These are phyloP conservation scores for Chlamydomonas eustigma DNA, from an alignment of 139 green algal genomes.

Conservation along the genomic window DNA sequence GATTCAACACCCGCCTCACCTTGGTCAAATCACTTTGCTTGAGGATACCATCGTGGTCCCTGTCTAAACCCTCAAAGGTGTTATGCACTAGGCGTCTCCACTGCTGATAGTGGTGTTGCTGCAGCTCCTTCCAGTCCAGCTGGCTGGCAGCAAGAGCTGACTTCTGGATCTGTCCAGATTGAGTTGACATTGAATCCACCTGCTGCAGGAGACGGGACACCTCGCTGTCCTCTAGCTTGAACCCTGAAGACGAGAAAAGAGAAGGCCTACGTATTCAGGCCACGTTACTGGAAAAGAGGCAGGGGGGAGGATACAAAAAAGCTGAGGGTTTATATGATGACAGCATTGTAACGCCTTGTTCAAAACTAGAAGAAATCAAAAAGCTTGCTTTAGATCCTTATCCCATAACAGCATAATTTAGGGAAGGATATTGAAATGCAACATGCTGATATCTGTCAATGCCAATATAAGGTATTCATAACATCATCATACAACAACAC, in stretches of 20 bases:
- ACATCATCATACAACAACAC: too few species aligned
- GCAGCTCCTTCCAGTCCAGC: constrained; percentile 52
- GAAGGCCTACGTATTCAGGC: not conserved
- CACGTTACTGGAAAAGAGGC: too few species aligned
- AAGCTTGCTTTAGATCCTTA: too few species aligned
- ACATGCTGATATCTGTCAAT: too few species aligned
- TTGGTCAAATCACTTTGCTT: constrained; percentile 20
- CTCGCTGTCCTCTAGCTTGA: constrained; percentile 34
- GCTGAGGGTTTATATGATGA: too few species aligned
- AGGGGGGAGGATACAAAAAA: too few species aligned
- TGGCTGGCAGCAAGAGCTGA: constrained; percentile 45
- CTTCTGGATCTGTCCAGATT: constrained; percentile 22
- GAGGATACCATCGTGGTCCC: constrained; percentile 32
- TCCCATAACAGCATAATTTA: too few species aligned
- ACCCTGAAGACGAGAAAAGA: constrained; percentile 13
- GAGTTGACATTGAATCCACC: constrained; percentile 15
- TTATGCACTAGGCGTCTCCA: constrained; percentile 57
- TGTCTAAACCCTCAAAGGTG: constrained; percentile 35
- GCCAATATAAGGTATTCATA: too few species aligned
- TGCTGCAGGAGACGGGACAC: constrained; percentile 29
- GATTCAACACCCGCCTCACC: too few species aligned
- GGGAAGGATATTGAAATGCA: too few species aligned
- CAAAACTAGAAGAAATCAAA: too few species aligned
- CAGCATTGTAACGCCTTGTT: too few species aligned
- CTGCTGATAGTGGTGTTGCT: constrained; percentile 50